Base-by-base conservation (phyloP, 495 filamentous ascomycete genomes). In the Hyaloscypha bicolor region DNA sequence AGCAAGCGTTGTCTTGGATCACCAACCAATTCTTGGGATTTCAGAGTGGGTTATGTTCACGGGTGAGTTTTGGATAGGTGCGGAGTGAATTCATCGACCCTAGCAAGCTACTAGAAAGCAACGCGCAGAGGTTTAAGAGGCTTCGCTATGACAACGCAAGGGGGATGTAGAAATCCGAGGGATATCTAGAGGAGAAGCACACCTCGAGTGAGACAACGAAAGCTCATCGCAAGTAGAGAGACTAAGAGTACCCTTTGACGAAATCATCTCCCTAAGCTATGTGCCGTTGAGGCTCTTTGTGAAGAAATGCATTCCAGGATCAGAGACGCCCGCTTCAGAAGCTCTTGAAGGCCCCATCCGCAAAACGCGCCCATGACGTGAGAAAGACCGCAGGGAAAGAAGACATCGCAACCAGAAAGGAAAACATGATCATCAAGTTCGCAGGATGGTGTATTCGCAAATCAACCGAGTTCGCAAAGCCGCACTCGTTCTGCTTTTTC, bases 361-460 rank as follows among this genome's bases (percentile, higher is more conserved):
- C 71, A 68, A 66, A 70, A 68, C 59, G 63, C 65, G 68, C 55
- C 69, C 22, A 62, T 62, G 56, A 69, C 56, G 55, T 63, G 61
- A 63, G 39, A 71, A 73, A 56, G 60, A 74, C 64, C 69, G 69
- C 67, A 69, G 68, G 67, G 62, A 64, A 71, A 69, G 59, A 68
- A 72, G 58, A 68, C 56, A 70, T 68, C 65, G 70, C 67, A 70
- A 72, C 67, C 67, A 69, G 67, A 74, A 74, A 72, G 65, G 55
- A 74, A 74, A 74, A 72, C 69, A 72, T 72, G 69, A 74, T 72
- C 72, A 66, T 74, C 66, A 72, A 69, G 60, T 65, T 60, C 69
- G 72, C 72, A 74, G 72, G 61, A 74, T 74, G 69, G 72, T 74
- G 72, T 74, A 74, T 74, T 74, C 69, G 66, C 69, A 71, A 74